Evolutionary conservation across 176 grass and related monocot genomes (phyloP).

Genomic region (Triticum timopheevii): DNA sequence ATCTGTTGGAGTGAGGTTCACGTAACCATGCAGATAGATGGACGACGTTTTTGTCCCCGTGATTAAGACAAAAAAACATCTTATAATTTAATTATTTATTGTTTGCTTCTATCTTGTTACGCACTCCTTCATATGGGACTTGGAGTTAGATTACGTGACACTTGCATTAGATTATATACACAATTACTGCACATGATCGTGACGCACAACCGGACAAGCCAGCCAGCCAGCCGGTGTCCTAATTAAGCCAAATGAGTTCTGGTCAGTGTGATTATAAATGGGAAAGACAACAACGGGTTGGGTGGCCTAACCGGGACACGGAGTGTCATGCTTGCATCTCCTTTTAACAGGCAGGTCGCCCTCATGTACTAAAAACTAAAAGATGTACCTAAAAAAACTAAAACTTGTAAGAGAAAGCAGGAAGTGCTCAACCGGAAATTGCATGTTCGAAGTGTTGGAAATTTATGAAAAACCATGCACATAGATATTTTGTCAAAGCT

Average conservation of each 20-base stretch:
- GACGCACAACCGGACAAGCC: neutral
- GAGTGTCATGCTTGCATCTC: neutral
- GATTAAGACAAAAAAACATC: neutral
- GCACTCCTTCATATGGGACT: neutral
- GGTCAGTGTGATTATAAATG: neutral
- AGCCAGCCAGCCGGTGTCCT: neutral
- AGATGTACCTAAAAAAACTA: too few relatives aligned
- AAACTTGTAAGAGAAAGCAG: too few relatives aligned
- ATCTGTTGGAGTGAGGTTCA: neutral
- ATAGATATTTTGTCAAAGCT: too few relatives aligned
- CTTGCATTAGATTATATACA: neutral
- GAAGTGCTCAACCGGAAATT: too few relatives aligned
- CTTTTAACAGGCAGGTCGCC: neutral
- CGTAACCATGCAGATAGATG: neutral
- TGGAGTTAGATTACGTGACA: neutral
- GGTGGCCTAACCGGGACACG: neutral
- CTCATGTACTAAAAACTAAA: neutral
- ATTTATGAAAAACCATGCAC: too few relatives aligned
- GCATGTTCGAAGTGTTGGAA: too few relatives aligned
- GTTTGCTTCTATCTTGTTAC: neutral
- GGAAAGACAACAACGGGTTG: neutral
- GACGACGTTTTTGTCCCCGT: neutral
- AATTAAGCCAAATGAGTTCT: neutral
- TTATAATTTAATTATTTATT: neutral
- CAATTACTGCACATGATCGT: neutral